phyloP scores from a whole-genome alignment of 306 rosid genomes.

The Lablab purpureus region DNA sequence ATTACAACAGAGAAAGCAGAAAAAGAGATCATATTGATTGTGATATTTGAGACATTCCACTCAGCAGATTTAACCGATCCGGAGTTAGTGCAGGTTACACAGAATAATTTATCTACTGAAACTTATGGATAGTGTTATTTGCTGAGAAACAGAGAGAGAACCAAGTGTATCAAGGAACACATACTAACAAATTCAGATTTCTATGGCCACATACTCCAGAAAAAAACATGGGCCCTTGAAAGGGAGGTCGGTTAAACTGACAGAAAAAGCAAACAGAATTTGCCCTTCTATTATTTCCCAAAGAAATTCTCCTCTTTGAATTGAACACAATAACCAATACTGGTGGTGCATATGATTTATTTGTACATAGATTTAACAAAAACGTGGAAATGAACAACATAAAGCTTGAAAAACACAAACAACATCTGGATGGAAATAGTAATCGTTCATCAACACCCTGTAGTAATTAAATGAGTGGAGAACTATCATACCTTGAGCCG shows the following conservation, averaged over 20 bases:
- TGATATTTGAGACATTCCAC: slow-evolving; percentile 14
- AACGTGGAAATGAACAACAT: background rate
- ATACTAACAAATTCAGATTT: background rate
- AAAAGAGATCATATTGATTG: background rate
- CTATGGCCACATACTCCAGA: background rate
- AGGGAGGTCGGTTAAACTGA: slow-evolving; percentile 19
- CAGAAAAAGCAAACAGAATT: background rate
- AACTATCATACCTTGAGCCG: slow-evolving; percentile 79
- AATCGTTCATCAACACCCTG: background rate
- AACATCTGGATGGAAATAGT: slow-evolving; percentile 5
- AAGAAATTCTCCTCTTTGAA: background rate
- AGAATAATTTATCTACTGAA: slow-evolving; percentile 10
- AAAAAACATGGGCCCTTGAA: background rate
- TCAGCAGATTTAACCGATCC: slow-evolving; percentile 21
- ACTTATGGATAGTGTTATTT: background rate
- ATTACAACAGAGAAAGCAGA: slow-evolving; percentile 2
- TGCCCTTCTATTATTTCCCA: slow-evolving; percentile 4
- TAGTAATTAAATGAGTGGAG: slow-evolving; percentile 39
- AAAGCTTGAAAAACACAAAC: background rate
- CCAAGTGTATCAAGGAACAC: background rate
- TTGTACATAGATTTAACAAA: background rate
- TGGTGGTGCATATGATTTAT: background rate
- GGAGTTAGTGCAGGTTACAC: background rate
- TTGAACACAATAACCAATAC: background rate
- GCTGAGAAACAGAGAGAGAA: background rate